A percentile compares a stretch with the other conserved stretches of the same genome.
These are phyloP conservation scores for Myriosclerotinia scirpicola DNA, from an alignment of 2,329 filamentous ascomycete species.

Conservation along the genomic window DNA sequence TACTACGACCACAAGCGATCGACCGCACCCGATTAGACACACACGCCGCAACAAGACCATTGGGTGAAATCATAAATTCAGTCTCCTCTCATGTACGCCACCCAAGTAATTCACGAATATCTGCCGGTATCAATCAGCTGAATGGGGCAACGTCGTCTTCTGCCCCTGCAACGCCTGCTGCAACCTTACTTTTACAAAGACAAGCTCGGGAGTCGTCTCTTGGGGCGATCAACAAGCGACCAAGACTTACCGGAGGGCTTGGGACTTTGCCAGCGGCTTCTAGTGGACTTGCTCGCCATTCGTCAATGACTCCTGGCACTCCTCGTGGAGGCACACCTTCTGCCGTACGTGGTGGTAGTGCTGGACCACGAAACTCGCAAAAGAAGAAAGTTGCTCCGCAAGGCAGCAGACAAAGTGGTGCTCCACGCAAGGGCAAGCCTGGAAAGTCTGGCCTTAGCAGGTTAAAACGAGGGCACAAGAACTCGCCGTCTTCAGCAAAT, in stretches of 20 bases:
- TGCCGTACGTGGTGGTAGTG: conserved; percentile 54
- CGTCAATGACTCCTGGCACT: conserved; percentile 62
- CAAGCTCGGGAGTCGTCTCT: conserved; percentile 59
- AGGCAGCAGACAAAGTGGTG: conserved; percentile 39
- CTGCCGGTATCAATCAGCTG: conserved; percentile 33
- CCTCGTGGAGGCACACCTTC: conserved; percentile 50
- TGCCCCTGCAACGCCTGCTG: conserved; percentile 60
- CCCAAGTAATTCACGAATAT: conserved; percentile 35
- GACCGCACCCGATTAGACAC: conserved; percentile 38
- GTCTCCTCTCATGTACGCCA: conserved; percentile 34
- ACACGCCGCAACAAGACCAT: conserved; percentile 30
- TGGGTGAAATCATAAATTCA: conserved; percentile 34
- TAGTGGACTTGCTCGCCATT: conserved; percentile 60
- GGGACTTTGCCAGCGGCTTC: conserved; percentile 52
- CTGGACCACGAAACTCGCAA: conserved; percentile 53
- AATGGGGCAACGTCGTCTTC: conserved; percentile 44
- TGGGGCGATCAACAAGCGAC: conserved; percentile 57
- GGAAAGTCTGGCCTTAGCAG: conserved; percentile 61
- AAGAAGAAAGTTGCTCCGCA: conserved; percentile 41
- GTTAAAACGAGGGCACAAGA: conserved; percentile 57
- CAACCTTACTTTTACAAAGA: conserved; percentile 58
- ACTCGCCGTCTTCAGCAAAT: conserved; percentile 61
- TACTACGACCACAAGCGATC: conserved; percentile 60
- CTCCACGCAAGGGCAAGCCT: conserved; percentile 35
- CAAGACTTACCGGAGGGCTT: conserved; percentile 46